phyloP scores from a whole-genome alignment of 2,329 filamentous ascomycete species.

The Ophiostoma quercus region DNA sequence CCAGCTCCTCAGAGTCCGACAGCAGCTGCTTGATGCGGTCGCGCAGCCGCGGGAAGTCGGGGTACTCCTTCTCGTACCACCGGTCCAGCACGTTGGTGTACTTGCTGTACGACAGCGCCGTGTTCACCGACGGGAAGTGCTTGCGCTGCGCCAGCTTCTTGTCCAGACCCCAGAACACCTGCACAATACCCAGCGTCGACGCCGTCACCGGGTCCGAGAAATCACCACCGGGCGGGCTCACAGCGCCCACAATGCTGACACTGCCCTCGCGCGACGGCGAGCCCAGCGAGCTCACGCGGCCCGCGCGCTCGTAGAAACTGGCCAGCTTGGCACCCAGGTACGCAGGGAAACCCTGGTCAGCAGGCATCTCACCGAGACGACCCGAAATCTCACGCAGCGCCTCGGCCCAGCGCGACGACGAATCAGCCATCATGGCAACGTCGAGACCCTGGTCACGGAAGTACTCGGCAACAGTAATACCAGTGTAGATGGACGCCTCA shows the following conservation, averaged over 20 bases:
- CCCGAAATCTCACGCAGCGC: slow-evolving; percentile 97
- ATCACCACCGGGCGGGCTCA: slow-evolving; percentile 96
- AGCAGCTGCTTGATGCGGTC: slow-evolving; percentile 92
- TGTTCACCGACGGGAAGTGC: slow-evolving; percentile 99
- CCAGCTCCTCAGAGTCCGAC: slow-evolving; percentile 91
- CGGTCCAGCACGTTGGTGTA: slow-evolving; percentile 85
- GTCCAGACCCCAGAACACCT: slow-evolving; percentile 99
- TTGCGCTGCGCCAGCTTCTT: slow-evolving; percentile 99
- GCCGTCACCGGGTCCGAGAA: slow-evolving; percentile 97
- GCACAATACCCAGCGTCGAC: slow-evolving; percentile 91
- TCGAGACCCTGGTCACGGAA: slow-evolving; percentile 96
- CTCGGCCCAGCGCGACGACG: slow-evolving; percentile 95
- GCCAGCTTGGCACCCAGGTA: slow-evolving; percentile 95
- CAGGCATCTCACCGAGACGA: slow-evolving; percentile 98
- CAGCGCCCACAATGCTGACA: slow-evolving; percentile 92
- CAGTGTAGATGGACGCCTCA: slow-evolving; percentile 98
- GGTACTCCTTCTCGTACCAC: slow-evolving; percentile 89
- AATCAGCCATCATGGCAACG: slow-evolving; percentile 99
- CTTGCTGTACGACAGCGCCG: slow-evolving; percentile 89
- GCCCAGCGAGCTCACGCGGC: slow-evolving; percentile 76
- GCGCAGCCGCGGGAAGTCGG: slow-evolving; percentile 88
- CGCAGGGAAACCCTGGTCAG: slow-evolving; percentile 98
- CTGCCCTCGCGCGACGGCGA: slow-evolving; percentile 84
- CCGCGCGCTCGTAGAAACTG: slow-evolving; percentile 98
- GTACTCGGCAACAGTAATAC: slow-evolving; percentile 90